Evolutionary conservation across 1,284 basidiomycete species (phyloP).

Genomic region (Mycosarcoma maydis): DNA sequence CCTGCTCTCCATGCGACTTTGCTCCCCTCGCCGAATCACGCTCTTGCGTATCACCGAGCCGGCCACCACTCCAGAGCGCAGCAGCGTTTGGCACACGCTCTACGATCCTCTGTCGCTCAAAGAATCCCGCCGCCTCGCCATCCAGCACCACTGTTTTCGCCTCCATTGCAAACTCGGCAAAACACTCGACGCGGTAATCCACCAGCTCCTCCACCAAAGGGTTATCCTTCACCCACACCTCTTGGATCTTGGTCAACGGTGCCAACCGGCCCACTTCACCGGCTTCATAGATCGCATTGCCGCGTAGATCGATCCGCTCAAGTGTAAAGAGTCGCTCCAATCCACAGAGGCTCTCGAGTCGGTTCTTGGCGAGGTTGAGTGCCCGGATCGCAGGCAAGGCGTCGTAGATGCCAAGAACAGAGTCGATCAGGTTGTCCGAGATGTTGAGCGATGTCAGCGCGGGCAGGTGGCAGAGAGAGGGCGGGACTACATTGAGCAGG

Average conservation of each 20-base stretch:
- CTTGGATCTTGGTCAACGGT: slow-evolving; percentile 75
- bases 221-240: slow-evolving; percentile 60
- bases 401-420: slow-evolving; percentile 77
- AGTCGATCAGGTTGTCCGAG: slow-evolving; percentile 94
- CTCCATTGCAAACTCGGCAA: slow-evolving; percentile 83
- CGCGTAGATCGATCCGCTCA: slow-evolving; percentile 84
- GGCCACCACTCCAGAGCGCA: background rate
- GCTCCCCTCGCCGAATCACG: background rate
- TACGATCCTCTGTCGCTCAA: slow-evolving; percentile 75
- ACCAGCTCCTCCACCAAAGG: slow-evolving; percentile 49
- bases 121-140: slow-evolving; percentile 77
- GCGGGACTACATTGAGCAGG: slow-evolving; percentile 71
- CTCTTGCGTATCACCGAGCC: background rate
- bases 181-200: slow-evolving; percentile 79
- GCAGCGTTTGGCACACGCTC: slow-evolving; percentile 36
- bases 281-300: slow-evolving; percentile 82
- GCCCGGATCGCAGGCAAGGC: slow-evolving; percentile 43
- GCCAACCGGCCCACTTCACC: slow-evolving; percentile 87
- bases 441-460: slow-evolving; percentile 87
- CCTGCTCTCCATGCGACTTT: slow-evolving; percentile 8
- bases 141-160: slow-evolving; percentile 75
- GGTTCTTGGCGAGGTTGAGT: slow-evolving; percentile 72
- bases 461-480: slow-evolving; percentile 78
- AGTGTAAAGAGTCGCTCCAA: slow-evolving; percentile 85
- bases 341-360: slow-evolving; percentile 91